Evolutionary conservation across 2,329 filamentous ascomycete genomes (phyloP).

Genomic region (Drechslerella dactyloides): DNA sequence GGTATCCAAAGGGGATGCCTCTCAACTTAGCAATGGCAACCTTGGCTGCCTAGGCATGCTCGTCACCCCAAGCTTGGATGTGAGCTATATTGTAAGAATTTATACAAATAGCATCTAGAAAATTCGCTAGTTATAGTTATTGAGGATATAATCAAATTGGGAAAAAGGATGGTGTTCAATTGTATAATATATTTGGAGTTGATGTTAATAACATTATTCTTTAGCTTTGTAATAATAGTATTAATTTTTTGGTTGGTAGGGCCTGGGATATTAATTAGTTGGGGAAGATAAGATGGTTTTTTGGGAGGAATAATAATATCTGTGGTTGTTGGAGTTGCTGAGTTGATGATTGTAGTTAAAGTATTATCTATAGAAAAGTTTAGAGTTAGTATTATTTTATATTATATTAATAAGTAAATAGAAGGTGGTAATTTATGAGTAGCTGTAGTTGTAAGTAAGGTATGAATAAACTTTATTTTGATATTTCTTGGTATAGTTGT

Average conservation of each 20-base stretch:
- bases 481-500: too few relatives aligned
- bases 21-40: conserved; percentile 20
- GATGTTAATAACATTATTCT: conserved; percentile 27
- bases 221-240: conserved; percentile 27
- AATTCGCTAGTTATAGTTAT: too few relatives aligned
- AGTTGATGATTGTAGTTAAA: neutral
- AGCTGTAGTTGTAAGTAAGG: too few relatives aligned
- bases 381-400: too few relatives aligned
- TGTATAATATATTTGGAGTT: conserved; percentile 41
- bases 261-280: conserved; percentile 27
- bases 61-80: conserved; percentile 44
- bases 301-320: conserved; percentile 16
- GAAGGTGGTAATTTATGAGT: too few relatives aligned
- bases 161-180: neutral
- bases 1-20: conserved; percentile 27
- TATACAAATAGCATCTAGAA: conserved; percentile 29
- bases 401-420: too few relatives aligned
- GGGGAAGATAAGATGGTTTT: conserved; percentile 42
- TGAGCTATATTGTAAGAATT: conserved; percentile 18
- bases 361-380: too few relatives aligned
- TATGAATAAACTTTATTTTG: too few relatives aligned
- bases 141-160: too few relatives aligned
- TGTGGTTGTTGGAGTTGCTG: neutral
- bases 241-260: conserved; percentile 28
- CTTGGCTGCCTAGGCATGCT: conserved; percentile 33